Evolutionary conservation across 129 eudicot species (phyloP).

Genomic region (Escallonia rubra): DNA sequence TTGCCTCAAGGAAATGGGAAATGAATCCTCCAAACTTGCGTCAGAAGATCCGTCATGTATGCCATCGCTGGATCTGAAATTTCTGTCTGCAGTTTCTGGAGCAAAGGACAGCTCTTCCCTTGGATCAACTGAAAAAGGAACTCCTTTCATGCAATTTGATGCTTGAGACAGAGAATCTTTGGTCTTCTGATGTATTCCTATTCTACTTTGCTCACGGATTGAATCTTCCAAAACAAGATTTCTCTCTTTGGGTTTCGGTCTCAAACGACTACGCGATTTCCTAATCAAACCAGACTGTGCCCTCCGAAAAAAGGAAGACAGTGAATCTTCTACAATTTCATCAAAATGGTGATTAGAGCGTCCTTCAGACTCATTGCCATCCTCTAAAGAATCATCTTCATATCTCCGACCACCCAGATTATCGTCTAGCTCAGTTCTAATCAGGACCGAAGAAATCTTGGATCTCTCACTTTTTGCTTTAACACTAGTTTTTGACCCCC

Average conservation of each 20-base stretch:
- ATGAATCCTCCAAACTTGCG: conserved; percentile 13
- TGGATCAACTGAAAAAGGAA: conserved; percentile 6
- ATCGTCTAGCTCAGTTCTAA: neutral
- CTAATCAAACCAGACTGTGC: conserved; percentile 48
- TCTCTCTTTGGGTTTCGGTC: conserved; percentile 31
- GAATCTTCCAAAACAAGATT: conserved; percentile 9
- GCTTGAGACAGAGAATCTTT: conserved; percentile 8
- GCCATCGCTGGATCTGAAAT: conserved; percentile 4
- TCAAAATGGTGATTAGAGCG: conserved; percentile 15
- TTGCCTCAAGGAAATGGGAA: conserved; percentile 8
- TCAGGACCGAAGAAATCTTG: conserved; percentile 18
- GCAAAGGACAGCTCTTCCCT: conserved; percentile 15
- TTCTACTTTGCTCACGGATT: neutral
- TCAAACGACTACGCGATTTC: conserved; percentile 37
- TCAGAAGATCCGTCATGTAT: neutral
- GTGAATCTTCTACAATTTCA: conserved; percentile 55
- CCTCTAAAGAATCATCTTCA: conserved; percentile 13
- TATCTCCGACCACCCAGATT: conserved; percentile 1
- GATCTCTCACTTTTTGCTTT: conserved; percentile 18
- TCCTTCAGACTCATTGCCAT: conserved; percentile 19
- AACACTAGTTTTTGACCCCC: neutral
- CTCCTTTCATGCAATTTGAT: conserved; percentile 3
- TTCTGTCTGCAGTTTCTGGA: conserved; percentile 2
- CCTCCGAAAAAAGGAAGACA: conserved; percentile 57
- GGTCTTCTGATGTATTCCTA: conserved; percentile 7